These are phyloP conservation scores for Maudiozyma humilis DNA, from an alignment of 1,139 yeast genomes.

Conservation along the genomic window DNA sequence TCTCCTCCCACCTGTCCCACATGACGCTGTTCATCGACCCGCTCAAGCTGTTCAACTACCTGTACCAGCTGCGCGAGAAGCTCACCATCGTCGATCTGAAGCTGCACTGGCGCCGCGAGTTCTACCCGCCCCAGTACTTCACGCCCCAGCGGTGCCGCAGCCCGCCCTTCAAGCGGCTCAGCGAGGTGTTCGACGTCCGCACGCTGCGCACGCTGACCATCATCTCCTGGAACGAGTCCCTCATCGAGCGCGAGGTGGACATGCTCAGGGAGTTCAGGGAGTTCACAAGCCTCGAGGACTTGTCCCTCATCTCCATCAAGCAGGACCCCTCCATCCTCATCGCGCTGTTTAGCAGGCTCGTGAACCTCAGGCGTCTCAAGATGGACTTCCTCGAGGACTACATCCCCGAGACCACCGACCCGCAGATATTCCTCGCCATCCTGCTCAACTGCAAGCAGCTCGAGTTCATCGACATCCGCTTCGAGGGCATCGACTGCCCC, in stretches of 20 bases:
- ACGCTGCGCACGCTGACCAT: constrained; percentile 33
- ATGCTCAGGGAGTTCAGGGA: constrained; percentile 33
- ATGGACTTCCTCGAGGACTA: constrained; percentile 35
- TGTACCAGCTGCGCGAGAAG: constrained; percentile 27
- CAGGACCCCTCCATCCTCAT: constrained; percentile 29
- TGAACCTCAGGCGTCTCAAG: constrained; percentile 32
- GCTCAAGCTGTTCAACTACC: constrained; percentile 30
- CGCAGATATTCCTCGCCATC: constrained; percentile 31
- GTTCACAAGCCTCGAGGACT: constrained; percentile 32
- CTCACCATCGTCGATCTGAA: constrained; percentile 33
- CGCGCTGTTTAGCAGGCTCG: constrained; percentile 27
- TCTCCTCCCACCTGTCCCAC: constrained; percentile 27
- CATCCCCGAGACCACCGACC: constrained; percentile 29
- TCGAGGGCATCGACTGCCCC: constrained; percentile 32
- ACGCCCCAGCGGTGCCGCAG: constrained; percentile 12
- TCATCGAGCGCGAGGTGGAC: constrained; percentile 27
- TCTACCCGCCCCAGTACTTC: constrained; percentile 28
- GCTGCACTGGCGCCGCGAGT: constrained; percentile 36
- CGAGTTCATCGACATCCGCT: constrained; percentile 34
- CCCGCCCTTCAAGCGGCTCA: constrained; percentile 21
- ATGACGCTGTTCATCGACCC: constrained; percentile 36
- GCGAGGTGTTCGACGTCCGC: constrained; percentile 33
- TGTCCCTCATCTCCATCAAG: constrained; percentile 36
- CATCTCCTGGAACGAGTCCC: constrained; percentile 36
- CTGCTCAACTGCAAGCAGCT: constrained; percentile 30